Evolutionary conservation across 768 basidiomycete genomes (phyloP).

Genomic region (Boletus vermiculosoides): DNA sequence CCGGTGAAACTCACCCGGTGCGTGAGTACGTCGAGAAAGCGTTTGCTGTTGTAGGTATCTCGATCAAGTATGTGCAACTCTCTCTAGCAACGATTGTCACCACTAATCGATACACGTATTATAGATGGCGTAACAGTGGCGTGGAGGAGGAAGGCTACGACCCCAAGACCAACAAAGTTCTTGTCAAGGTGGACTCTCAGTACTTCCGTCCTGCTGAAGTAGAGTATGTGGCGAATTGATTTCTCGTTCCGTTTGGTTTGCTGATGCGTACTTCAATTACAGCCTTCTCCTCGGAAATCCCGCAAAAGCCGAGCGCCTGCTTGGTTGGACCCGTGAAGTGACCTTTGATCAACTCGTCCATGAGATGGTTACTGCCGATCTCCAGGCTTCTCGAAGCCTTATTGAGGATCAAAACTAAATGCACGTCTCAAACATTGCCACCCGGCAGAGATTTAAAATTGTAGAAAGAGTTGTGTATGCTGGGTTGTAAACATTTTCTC

Average conservation of each 20-base stretch:
- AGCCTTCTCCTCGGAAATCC: slow-evolving; percentile 87
- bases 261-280: not conserved
- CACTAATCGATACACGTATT: slow-evolving; percentile 1
- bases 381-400: slow-evolving; percentile 69
- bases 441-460: not conserved
- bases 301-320: slow-evolving; percentile 80
- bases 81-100: not conserved
- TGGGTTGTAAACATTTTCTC: not conserved
- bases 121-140: slow-evolving; percentile 77
- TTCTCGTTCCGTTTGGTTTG: not conserved
- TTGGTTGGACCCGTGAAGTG: slow-evolving; percentile 90
- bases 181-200: slow-evolving; percentile 82
- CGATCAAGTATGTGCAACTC: slow-evolving; percentile 52
- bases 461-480: not conserved
- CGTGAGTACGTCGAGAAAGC: slow-evolving; percentile 91
- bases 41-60: slow-evolving; percentile 65
- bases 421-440: not conserved
- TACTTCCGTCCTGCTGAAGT: slow-evolving; percentile 98
- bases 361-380: slow-evolving; percentile 89
- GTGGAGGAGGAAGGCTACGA: slow-evolving; percentile 77
- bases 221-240: slow-evolving; percentile 56
- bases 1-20: slow-evolving; percentile 93
- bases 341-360: slow-evolving; percentile 80
- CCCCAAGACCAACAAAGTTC: slow-evolving; percentile 58
- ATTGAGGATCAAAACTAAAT: slow-evolving; percentile 80